phyloP scores from a whole-genome alignment of 371 early-diverging fungal species.

The Nosema muscidifuracis region DNA sequence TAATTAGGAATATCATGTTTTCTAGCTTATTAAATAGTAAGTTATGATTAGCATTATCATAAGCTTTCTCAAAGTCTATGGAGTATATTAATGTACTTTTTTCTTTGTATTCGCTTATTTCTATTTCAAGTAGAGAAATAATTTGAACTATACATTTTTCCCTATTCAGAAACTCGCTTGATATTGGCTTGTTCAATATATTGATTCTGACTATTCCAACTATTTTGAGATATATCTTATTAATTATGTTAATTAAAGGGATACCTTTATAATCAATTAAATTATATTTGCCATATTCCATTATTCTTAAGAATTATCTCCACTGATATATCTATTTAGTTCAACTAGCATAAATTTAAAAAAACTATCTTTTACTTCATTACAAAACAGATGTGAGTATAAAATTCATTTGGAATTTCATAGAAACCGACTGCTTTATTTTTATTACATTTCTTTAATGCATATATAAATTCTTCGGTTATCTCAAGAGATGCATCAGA shows the following conservation, averaged over 20 bases:
- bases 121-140: slow-evolving; percentile 11
- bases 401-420: background rate
- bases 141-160: slow-evolving; percentile 27
- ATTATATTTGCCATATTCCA: slow-evolving; percentile 15
- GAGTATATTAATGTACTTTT: slow-evolving; percentile 9
- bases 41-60: background rate
- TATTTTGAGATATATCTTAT: slow-evolving; percentile 18
- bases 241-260: slow-evolving; percentile 4
- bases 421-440: background rate
- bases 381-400: background rate
- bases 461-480: background rate
- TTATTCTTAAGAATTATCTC: background rate
- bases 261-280: slow-evolving; percentile 40
- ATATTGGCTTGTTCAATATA: background rate
- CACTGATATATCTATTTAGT: background rate
- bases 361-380: background rate
- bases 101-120: slow-evolving; percentile 5
- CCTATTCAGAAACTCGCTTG: slow-evolving; percentile 22
- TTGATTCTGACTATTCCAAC: background rate
- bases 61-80: slow-evolving; percentile 15
- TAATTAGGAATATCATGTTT: background rate
- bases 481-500: background rate
- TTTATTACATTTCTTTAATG: background rate
- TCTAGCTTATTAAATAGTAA: background rate
- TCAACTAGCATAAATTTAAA: background rate